Percentiles rank a stretch among this genome's conserved stretches.
These are phyloP conservation scores for Oryza meridionalis DNA, from an alignment of 176 grass and related monocot species.

Conservation along the genomic window DNA sequence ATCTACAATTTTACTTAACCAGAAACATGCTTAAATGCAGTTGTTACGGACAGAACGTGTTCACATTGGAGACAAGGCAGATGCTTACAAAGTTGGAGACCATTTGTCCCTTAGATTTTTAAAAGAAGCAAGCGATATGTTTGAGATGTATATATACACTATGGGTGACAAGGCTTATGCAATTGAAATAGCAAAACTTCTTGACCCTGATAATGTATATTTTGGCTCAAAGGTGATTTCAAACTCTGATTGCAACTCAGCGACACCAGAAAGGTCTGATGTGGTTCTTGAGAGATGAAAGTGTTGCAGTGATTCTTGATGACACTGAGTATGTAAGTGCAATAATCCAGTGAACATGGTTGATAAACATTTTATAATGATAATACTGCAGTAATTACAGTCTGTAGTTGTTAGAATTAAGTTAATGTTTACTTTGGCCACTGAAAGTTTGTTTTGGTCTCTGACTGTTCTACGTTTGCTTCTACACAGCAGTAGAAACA, in stretches of 20 bases:
- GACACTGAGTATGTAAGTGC: slow-evolving; percentile 80
- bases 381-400: slow-evolving; percentile 17
- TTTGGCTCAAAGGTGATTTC: slow-evolving; percentile 88
- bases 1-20: not conserved
- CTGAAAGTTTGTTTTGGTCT: not conserved
- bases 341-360: slow-evolving; percentile 19
- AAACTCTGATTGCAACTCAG: slow-evolving; percentile 81
- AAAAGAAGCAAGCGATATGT: slow-evolving; percentile 84
- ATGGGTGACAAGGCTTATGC: slow-evolving; percentile 93
- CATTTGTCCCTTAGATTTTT: slow-evolving; percentile 77
- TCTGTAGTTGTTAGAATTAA: not conserved
- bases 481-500: slow-evolving; percentile 20
- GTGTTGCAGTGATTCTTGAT: slow-evolving; percentile 87
- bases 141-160: slow-evolving; percentile 95
- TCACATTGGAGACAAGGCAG: slow-evolving; percentile 62
- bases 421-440: slow-evolving; percentile 7
- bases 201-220: slow-evolving; percentile 82
- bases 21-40: slow-evolving; percentile 48
- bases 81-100: slow-evolving; percentile 96
- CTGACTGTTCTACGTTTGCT: slow-evolving; percentile 9
- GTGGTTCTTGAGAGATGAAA: slow-evolving; percentile 88
- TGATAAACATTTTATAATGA: slow-evolving; percentile 19
- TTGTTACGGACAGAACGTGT: slow-evolving; percentile 65
- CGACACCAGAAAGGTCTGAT: slow-evolving; percentile 92
- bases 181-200: slow-evolving; percentile 87